Percentiles rank a stretch among this genome's conserved stretches.
Conservation (phyloP, 2,329 filamentous ascomycete genomes). For the Dactylonectria estremocensis region DNA sequence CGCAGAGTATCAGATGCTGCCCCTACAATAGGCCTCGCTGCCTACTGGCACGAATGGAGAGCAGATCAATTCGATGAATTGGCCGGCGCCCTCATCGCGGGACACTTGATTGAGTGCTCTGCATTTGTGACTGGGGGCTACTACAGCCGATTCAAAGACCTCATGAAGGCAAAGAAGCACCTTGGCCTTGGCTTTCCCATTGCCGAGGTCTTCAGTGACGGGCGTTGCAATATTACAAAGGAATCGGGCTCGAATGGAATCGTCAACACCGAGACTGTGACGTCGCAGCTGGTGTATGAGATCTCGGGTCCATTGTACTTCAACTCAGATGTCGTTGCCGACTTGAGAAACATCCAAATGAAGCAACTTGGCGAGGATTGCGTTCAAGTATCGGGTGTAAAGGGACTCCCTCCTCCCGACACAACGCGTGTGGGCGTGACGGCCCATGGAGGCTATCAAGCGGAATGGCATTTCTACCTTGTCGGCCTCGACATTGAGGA, state of each 20-base stretch:
- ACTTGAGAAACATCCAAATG: slow-evolving; percentile 54
- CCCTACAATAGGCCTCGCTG: slow-evolving; percentile 53
- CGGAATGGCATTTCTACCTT: slow-evolving; percentile 59
- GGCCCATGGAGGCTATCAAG: slow-evolving; percentile 58
- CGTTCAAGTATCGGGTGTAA: slow-evolving; percentile 43
- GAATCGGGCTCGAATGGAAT: slow-evolving; percentile 43
- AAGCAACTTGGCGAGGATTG: slow-evolving; percentile 57
- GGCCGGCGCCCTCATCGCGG: slow-evolving; percentile 27
- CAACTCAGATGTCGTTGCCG: slow-evolving; percentile 33
- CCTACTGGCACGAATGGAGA: slow-evolving; percentile 31
- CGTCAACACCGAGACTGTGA: slow-evolving; percentile 45
- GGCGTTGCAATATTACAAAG: slow-evolving; percentile 50
- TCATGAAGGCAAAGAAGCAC: slow-evolving; percentile 29
- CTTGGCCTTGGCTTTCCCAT: slow-evolving; percentile 63
- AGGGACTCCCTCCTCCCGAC: slow-evolving; percentile 40
- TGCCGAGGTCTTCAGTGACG: slow-evolving; percentile 63
- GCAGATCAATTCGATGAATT: slow-evolving; percentile 25
- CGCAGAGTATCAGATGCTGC: slow-evolving; percentile 62
- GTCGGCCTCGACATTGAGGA: slow-evolving; percentile 57
- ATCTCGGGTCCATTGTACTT: slow-evolving; percentile 56
- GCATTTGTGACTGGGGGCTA: slow-evolving; percentile 31
- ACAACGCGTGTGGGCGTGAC: slow-evolving; percentile 54
- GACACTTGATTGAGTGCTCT: slow-evolving; percentile 33
- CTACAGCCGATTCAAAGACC: slow-evolving; percentile 31
- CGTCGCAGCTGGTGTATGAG: slow-evolving; percentile 55